These are phyloP conservation scores for Hyaloscypha variabilis DNA, from an alignment of 495 filamentous ascomycete genomes.

Conservation along the genomic window DNA sequence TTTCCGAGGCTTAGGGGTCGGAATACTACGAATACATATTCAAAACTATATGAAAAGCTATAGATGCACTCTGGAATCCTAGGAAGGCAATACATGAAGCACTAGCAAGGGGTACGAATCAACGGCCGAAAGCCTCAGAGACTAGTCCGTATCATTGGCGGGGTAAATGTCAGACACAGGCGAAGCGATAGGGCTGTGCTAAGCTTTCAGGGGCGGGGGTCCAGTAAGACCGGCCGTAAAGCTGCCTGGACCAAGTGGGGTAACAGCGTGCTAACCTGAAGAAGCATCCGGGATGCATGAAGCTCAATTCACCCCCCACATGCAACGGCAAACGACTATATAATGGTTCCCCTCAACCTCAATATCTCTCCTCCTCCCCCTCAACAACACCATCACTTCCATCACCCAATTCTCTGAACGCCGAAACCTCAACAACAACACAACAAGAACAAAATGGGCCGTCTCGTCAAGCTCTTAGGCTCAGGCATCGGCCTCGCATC, in stretches of 20 bases:
- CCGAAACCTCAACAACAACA: background rate
- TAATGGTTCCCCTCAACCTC: background rate
- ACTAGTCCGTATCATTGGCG: no score
- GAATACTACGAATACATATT: no score
- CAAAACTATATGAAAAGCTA: no score
- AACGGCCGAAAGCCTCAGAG: no score
- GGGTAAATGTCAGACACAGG: background rate
- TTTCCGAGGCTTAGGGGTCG: no score
- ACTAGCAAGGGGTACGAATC: no score
- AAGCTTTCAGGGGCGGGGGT: slow-evolving; percentile 5
- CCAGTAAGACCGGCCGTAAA: background rate
- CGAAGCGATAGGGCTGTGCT: slow-evolving; percentile 1
- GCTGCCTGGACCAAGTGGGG: background rate
- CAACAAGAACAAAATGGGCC: slow-evolving; percentile 17
- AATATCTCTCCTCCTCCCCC: background rate
- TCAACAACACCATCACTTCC: slow-evolving; percentile 2
- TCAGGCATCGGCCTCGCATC: slow-evolving; percentile 52
- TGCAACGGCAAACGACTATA: background rate
- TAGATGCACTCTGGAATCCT: no score
- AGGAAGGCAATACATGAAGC: no score
- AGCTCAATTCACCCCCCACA: background rate
- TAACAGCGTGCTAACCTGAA: background rate
- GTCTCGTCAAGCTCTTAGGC: slow-evolving; percentile 34
- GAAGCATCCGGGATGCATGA: slow-evolving; percentile 2
- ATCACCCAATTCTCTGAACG: background rate